Conservation (phyloP, 371 early-diverging fungal species). For the Mortierella sp. region DNA sequence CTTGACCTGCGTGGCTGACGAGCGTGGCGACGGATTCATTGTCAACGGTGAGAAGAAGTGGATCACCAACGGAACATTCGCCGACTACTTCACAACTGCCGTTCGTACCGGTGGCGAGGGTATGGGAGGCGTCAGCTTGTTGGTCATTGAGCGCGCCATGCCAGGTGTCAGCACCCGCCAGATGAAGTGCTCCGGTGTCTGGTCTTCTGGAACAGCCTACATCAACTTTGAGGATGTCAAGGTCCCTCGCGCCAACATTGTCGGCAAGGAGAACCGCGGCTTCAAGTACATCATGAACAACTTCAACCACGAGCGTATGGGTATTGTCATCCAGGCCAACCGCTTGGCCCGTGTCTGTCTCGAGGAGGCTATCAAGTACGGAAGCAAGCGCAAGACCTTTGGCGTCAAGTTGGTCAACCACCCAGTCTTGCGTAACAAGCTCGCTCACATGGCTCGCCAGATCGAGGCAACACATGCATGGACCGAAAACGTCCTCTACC, state of each 20-base stretch:
- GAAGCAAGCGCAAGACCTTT: slow-evolving; percentile 89
- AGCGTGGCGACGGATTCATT: slow-evolving; percentile 80
- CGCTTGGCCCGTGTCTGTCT: slow-evolving; percentile 89
- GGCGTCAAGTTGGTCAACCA: slow-evolving; percentile 82
- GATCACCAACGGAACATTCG: slow-evolving; percentile 88
- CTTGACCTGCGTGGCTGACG: slow-evolving; percentile 75
- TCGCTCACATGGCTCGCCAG: slow-evolving; percentile 83
- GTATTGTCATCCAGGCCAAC: slow-evolving; percentile 85
- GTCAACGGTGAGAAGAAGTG: slow-evolving; percentile 91
- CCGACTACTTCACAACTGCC: slow-evolving; percentile 77
- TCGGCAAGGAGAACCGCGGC: slow-evolving; percentile 89
- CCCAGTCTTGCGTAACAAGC: slow-evolving; percentile 75
- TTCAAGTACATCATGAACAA: slow-evolving; percentile 85
- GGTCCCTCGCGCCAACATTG: slow-evolving; percentile 83
- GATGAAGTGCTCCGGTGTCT: slow-evolving; percentile 83
- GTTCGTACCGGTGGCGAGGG: slow-evolving; percentile 84
- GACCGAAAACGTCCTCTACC: slow-evolving; percentile 80
- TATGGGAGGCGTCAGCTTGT: slow-evolving; percentile 84
- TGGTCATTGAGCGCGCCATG: slow-evolving; percentile 85
- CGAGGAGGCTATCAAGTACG: slow-evolving; percentile 88
- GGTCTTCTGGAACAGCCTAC: slow-evolving; percentile 83
- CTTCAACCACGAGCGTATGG: slow-evolving; percentile 85
- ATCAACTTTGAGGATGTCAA: slow-evolving; percentile 88
- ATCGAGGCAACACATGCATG: slow-evolving; percentile 91
- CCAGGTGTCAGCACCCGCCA: slow-evolving; percentile 85